Evolutionary conservation across 169 alveolate species (phyloP), one percentile per base, ranked within the genome.

Genomic region (Babesia caballi): DNA sequence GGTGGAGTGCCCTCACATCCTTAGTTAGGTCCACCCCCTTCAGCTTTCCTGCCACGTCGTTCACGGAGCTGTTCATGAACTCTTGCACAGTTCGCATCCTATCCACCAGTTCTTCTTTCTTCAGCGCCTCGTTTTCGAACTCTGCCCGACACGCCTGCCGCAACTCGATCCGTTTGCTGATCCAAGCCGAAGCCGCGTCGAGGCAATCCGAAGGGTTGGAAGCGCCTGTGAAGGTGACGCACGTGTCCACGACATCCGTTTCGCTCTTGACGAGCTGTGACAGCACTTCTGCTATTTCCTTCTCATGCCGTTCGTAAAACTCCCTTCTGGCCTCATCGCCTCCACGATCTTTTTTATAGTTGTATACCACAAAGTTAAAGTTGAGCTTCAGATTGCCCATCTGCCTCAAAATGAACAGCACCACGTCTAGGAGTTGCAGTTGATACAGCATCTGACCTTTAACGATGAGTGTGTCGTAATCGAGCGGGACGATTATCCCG

Each of bases 401-500:
- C 14, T 53, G 57, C 27, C 68, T 56, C 38, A 67, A 15, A 12
- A 53, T 4, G 32, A 67, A 41, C 19, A 58, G 25, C 25, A 67
- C 38, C 5, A 38, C 9, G 7, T 54, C 56, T 3, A 67, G 56
- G 23, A 76, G 54, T 35, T 63, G 57, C 3, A 76, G 28, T 25
- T 46, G 61, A 14, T 66, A 54, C 5, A 44, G 8, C 9, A 5
- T 47, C 9, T 38, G 32, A 0, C 85, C 85, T 33, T 23, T 76
- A 17, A 12, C 11, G 23, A 57, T 47, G 7, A 76, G 56, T 4
- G 15, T 27, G 25, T 53, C 28, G 54, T 66, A 66, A 3, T 76
- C 73, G 15, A 76, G 23, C 8, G 81, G 85, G 11, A 76, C 66
- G 5, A 76, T 66, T 1, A 76, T 46, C 11, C 85, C 75, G 12